These are phyloP conservation scores for Elongisporangium undulatum DNA, from an alignment of 352 stramenopile species.

Conservation along the genomic window DNA sequence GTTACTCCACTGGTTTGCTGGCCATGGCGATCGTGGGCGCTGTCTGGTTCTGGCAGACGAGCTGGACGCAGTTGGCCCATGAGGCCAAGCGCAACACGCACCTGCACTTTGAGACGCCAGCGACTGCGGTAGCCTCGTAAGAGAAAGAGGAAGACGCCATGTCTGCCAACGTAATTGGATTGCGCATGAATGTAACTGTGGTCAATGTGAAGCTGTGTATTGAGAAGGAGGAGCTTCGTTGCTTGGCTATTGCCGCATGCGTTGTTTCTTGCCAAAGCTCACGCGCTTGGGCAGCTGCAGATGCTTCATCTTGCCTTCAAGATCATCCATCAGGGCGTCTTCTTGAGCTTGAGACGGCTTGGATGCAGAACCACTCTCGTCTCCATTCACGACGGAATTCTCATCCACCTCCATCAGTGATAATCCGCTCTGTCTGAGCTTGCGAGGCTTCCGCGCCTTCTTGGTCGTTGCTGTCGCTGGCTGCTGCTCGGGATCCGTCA, in stretches of 20 bases:
- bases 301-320: slow-evolving; percentile 20
- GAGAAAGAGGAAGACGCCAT: slow-evolving; percentile 5
- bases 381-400: background rate
- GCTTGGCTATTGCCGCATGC: slow-evolving; percentile 1
- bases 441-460: background rate
- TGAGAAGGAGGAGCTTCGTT: background rate
- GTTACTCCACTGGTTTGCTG: slow-evolving; percentile 10
- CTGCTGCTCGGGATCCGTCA: slow-evolving; percentile 15
- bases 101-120: slow-evolving; percentile 10
- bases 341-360: slow-evolving; percentile 2
- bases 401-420: slow-evolving; percentile 21
- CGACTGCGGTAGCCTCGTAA: slow-evolving; percentile 10
- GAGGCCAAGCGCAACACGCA: slow-evolving; percentile 4
- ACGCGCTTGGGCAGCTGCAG: slow-evolving; percentile 30
- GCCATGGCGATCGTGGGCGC: slow-evolving; percentile 9
- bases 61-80: slow-evolving; percentile 9
- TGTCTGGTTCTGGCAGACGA: slow-evolving; percentile 9
- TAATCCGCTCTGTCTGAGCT: background rate
- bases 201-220: background rate
- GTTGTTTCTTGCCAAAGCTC: slow-evolving; percentile 24
- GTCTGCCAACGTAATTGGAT: slow-evolving; percentile 2
- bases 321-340: slow-evolving; percentile 16
- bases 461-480: slow-evolving; percentile 12
- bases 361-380: background rate
- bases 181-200: background rate